Base-by-base conservation (phyloP, 768 basidiomycete genomes). In the Naematelia aurantialba region DNA sequence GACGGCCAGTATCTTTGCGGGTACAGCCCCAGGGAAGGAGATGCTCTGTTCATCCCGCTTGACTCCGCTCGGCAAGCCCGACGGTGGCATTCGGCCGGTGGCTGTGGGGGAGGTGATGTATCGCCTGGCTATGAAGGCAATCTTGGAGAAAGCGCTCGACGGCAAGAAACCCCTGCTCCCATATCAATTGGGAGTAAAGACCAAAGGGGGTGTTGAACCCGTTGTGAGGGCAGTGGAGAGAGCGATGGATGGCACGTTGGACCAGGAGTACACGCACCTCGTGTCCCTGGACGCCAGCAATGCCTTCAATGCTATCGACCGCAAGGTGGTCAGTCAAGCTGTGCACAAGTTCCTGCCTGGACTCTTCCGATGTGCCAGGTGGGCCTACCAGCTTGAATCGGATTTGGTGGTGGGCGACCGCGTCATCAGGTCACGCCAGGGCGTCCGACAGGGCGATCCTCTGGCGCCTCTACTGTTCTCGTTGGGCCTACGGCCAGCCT, bases 391-490 rank as follows among this genome's bases (percentile, higher is more conserved):
- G 26, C 5, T 3, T 17, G 49, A 48, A 13, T 52, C 58, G 5
- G 49, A 29, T 4, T 14, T 56, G 29, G 26, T 21, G n/a, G 29
- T 39, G 1, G 46, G 4, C 3, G 45, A 24, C 4, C 30, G 11
- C 5, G 31, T 27, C 10, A 24, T 46, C 17, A 30, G 8, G 27
- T 62, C 57, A 11, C 21, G 46, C 24, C 19, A 69, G 46, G 68
- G 68, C 1, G 62, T 66, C 14, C 47, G 62, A 4, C 68, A 69
- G 34, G 68, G 63, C 25, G 63, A 65, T 42, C 63, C 63, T 3
- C 54, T 66, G 10, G 61, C 60, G 13, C 61, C 64, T 4, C 42
- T 62, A 26, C 39, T 66, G 19, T 67, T 63, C 58, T 65, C 66
- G 14, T 17, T 65, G 26, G 62, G 39, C 11, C 45, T 61, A 24